phyloP scores from a whole-genome alignment of 1,139 yeast species.

The Saccharomycopsis phalli region DNA sequence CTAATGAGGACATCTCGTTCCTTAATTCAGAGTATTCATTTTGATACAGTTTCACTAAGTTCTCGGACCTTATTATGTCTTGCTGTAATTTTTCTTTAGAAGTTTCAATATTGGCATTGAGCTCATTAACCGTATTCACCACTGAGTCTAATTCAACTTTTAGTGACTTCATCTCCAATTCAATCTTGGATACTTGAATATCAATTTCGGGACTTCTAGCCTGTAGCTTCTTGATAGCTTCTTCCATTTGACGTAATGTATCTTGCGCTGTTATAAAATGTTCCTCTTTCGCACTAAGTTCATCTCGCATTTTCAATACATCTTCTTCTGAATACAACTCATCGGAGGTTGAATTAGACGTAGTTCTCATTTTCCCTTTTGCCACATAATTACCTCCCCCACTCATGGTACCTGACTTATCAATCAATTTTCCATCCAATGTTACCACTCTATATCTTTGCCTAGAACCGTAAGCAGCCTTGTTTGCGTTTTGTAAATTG shows the following conservation, averaged over 20 bases:
- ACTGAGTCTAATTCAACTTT: slow-evolving; percentile 27
- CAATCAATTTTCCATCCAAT: slow-evolving; percentile 84
- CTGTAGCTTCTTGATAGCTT: slow-evolving; percentile 46
- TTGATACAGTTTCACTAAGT: slow-evolving; percentile 30
- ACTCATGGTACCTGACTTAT: slow-evolving; percentile 92
- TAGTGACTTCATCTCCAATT: slow-evolving; percentile 59
- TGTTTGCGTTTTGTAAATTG: slow-evolving; percentile 70
- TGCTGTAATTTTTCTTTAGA: slow-evolving; percentile 25
- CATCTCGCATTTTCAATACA: slow-evolving; percentile 45
- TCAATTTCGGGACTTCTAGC: slow-evolving; percentile 69
- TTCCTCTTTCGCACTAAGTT: slow-evolving; percentile 47
- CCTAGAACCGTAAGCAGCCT: slow-evolving; percentile 76
- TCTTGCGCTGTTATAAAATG: slow-evolving; percentile 43
- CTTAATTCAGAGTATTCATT: slow-evolving; percentile 38
- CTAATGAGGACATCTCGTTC: slow-evolving; percentile 49
- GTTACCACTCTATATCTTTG: slow-evolving; percentile 85
- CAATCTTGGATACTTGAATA: slow-evolving; percentile 46
- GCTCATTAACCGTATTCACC: slow-evolving; percentile 27
- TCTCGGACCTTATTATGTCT: slow-evolving; percentile 35
- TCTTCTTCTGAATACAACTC: slow-evolving; percentile 44
- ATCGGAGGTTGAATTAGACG: slow-evolving; percentile 23
- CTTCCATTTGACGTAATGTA: slow-evolving; percentile 52
- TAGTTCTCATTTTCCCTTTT: slow-evolving; percentile 32
- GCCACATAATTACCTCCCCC: slow-evolving; percentile 82
- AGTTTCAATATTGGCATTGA: slow-evolving; percentile 19